These are phyloP conservation scores for Cokeromyces recurvatus DNA, from an alignment of 371 early-diverging fungal genomes.

Conservation along the genomic window DNA sequence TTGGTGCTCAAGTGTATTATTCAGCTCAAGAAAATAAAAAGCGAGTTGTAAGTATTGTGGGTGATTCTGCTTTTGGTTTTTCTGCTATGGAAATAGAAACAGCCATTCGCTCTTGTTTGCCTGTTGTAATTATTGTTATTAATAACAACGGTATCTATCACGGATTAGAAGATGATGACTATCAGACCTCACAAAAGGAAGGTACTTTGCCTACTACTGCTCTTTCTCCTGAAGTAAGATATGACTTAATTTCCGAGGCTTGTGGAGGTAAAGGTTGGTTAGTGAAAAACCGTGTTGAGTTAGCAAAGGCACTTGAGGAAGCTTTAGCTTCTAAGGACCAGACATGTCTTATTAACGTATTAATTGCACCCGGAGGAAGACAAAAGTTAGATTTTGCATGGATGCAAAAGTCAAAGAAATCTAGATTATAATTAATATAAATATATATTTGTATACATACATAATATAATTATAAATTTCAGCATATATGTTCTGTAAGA, in stretches of 20 bases:
- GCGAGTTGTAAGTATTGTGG: slow-evolving; percentile 65
- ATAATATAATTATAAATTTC: slow-evolving; percentile 1
- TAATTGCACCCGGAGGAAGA: slow-evolving; percentile 48
- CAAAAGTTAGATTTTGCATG: slow-evolving; percentile 30
- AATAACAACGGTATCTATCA: slow-evolving; percentile 82
- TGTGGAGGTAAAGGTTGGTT: slow-evolving; percentile 67
- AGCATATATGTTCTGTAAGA: too few relatives aligned
- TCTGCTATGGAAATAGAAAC: slow-evolving; percentile 83
- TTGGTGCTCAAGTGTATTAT: slow-evolving; percentile 65
- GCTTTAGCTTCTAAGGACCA: slow-evolving; percentile 38
- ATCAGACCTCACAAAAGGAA: slow-evolving; percentile 21
- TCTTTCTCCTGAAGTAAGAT: slow-evolving; percentile 60
- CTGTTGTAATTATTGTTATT: slow-evolving; percentile 68
- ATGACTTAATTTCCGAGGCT: slow-evolving; percentile 64
- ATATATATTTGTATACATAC: too few relatives aligned
- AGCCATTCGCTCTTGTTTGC: slow-evolving; percentile 60
- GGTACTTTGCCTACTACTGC: slow-evolving; percentile 59
- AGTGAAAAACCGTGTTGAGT: slow-evolving; percentile 55
- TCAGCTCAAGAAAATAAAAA: slow-evolving; percentile 20
- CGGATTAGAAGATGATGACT: slow-evolving; percentile 53
- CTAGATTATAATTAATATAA: slow-evolving; percentile 18
- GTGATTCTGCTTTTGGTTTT: slow-evolving; percentile 84
- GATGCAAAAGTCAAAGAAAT: slow-evolving; percentile 20
- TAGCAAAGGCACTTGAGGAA: slow-evolving; percentile 48
- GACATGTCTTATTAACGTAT: slow-evolving; percentile 45